These are phyloP conservation scores for Neurospora sp. DNA, from an alignment of 495 filamentous ascomycete species.

Conservation along the genomic window DNA sequence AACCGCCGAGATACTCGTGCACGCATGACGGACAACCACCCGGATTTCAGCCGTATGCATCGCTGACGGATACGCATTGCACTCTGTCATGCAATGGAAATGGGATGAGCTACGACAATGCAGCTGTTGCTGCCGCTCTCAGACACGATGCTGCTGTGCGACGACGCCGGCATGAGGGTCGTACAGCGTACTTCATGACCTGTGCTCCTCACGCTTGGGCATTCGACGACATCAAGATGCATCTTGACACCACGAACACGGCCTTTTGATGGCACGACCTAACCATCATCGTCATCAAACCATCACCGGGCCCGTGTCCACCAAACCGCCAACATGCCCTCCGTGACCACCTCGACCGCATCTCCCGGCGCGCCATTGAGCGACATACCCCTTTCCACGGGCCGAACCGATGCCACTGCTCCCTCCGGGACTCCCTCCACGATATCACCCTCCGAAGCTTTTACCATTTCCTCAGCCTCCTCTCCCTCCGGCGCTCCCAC, in stretches of 20 bases:
- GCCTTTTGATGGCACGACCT: background rate
- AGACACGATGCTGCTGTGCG: background rate
- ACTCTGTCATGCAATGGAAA: background rate
- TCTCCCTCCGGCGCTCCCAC: background rate
- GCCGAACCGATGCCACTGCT: background rate
- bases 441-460: background rate
- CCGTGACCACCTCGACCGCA: background rate
- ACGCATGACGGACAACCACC: background rate
- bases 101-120: background rate
- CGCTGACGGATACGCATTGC: background rate
- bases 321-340: background rate
- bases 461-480: background rate
- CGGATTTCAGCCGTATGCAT: background rate
- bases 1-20: background rate
- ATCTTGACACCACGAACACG: background rate
- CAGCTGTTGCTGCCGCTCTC: background rate
- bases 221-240: background rate
- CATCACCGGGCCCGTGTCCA: background rate
- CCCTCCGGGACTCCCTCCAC: background rate
- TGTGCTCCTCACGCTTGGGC: background rate
- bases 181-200: background rate
- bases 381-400: background rate
- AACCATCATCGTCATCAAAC: background rate
- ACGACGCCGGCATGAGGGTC: background rate
- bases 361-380: background rate